Evolutionary conservation across 164 flowering plant genomes (phyloP), one percentile per base, ranked within the genome.

Genomic region (Kingdonia uniflora): DNA sequence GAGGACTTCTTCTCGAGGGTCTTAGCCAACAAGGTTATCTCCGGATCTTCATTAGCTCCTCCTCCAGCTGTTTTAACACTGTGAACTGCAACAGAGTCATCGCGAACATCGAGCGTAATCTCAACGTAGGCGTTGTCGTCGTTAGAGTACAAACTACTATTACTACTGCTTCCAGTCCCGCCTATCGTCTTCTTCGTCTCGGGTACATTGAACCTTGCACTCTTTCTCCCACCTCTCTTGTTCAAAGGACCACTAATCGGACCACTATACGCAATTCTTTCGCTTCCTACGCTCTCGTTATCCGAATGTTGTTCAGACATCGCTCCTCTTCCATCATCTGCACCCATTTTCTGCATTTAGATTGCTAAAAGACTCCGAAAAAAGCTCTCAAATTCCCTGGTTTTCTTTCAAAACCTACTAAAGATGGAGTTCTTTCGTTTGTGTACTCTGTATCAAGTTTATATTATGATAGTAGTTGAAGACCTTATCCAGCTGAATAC

Each of bases 51-150:
- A 1, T 16, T 29, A 2, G 26, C 62, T 0, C 69, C 72, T 0
- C 71, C 73, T 26, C 60, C 74, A 5, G 77, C 79, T 1, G 79
- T 25, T 26, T 79, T 76, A 1, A 83, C 86, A 58, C 84, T 79
- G 64, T 80, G 85, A 11, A 83, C 79, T 1, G 78, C 86, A 5
- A 80, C 79, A 0, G 79, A 66, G 43, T 83, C 86, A 5, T 75
- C 81, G 0, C 71, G 71, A 25, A 83, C 76, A 54, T 80, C 84
- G 24, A 83, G 70, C 0, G 90, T 83, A 56, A 83, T 79, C 71
- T 80, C 84, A 6, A 80, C 78, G 55, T 76, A 83, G 13, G 44
- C 68, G 0, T 76, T 78, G 8, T 71, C 71, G 13, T 56, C 56
- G 13, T 6, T 20, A 22, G 19, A 35, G 11, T 16, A 24, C 42